Evolutionary conservation across 352 stramenopile species (phyloP).

Genomic region (Phytophthora syringae): DNA sequence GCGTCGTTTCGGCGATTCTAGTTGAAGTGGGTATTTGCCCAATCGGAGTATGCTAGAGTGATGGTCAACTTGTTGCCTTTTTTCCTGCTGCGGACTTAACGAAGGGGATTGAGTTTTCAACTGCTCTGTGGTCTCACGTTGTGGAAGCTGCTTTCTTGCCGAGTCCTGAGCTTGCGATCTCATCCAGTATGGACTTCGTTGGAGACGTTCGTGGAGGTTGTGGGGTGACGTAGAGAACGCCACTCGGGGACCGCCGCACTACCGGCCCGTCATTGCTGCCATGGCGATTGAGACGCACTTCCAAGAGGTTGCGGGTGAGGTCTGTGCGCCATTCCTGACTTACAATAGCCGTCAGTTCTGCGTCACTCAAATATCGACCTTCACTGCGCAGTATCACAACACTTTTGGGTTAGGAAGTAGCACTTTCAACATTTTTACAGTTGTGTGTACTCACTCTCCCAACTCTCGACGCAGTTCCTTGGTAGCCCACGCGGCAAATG

Average conservation of each 20-base stretch:
- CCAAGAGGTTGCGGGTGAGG: constrained; percentile 57
- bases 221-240: constrained; percentile 51
- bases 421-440: too few relatives aligned
- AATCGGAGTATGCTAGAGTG: constrained; percentile 10
- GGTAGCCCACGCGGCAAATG: constrained; percentile 54
- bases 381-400: constrained; percentile 16
- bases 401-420: too few relatives aligned
- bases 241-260: constrained; percentile 57
- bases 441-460: constrained; percentile 28
- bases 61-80: constrained; percentile 21
- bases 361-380: constrained; percentile 36
- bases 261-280: constrained; percentile 55
- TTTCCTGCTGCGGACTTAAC: neutral
- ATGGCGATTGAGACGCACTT: constrained; percentile 68
- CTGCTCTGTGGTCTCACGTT: too few relatives aligned
- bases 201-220: constrained; percentile 23
- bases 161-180: constrained; percentile 31
- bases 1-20: constrained; percentile 27
- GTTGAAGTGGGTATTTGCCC: constrained; percentile 16
- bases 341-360: constrained; percentile 57
- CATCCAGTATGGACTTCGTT: constrained; percentile 40
- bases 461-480: constrained; percentile 52
- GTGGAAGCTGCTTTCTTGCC: constrained; percentile 16
- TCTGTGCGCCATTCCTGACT: constrained; percentile 72
- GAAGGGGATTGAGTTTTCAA: too few relatives aligned